Evolutionary conservation across 106 monocot genomes (phyloP).

Genomic region (Allium sativum): DNA sequence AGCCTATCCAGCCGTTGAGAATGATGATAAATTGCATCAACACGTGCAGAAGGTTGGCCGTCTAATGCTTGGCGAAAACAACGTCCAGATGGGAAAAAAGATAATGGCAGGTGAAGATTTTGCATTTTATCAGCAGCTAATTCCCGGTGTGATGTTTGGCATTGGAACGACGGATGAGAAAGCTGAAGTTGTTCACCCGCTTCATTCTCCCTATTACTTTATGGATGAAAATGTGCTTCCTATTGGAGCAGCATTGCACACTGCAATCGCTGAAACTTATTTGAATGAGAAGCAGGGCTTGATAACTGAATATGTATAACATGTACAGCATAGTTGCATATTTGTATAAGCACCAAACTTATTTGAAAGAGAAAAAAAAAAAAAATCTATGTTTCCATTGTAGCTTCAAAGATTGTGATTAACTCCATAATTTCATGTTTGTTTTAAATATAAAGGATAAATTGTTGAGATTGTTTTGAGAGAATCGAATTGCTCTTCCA

Average conservation of each 20-base stretch:
- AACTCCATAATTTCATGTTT: too few relatives aligned
- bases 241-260: constrained; percentile 67
- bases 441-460: too few relatives aligned
- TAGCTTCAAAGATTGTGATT: too few relatives aligned
- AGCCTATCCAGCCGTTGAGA: constrained; percentile 59
- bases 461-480: too few relatives aligned
- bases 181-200: constrained; percentile 27
- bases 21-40: constrained; percentile 42
- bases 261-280: constrained; percentile 51
- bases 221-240: constrained; percentile 84
- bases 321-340: neutral
- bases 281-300: constrained; percentile 16
- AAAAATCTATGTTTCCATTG: too few relatives aligned
- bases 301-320: too few relatives aligned
- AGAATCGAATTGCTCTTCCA: too few relatives aligned
- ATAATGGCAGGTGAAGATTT: constrained; percentile 96
- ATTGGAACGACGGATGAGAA: constrained; percentile 62
- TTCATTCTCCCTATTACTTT: constrained; percentile 64
- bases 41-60: constrained; percentile 44
- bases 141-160: constrained; percentile 68
- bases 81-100: constrained; percentile 34
- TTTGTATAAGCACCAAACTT: neutral
- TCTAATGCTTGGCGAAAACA: constrained; percentile 56
- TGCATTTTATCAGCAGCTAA: constrained; percentile 71
- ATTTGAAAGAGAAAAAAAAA: too few relatives aligned